Evolutionary conservation across 495 filamentous ascomycete genomes (phyloP), one percentile per base, ranked within the genome.

Genomic region (Annulohypoxylon stygium): DNA sequence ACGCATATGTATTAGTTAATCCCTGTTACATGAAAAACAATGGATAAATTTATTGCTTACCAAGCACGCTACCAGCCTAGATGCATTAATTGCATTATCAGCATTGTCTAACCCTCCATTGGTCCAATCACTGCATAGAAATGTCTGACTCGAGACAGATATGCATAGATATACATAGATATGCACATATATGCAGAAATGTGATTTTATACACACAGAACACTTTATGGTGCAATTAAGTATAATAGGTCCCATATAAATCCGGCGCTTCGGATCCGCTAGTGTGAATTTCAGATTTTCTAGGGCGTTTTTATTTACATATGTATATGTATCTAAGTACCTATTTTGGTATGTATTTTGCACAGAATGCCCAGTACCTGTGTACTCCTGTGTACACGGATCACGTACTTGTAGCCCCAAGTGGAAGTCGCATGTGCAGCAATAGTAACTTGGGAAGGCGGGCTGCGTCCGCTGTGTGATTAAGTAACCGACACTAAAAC

Each of bases 401-500:
- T 54, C 30, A 54, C 50, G 30, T 33, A 54, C 50, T 47, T 47
- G 43, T 47, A 54, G 18, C 20, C 26, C 16, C 55, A 16, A 59
- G 30, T 30, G 36, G 47, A 61, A 58, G 62, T 74, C 71, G 71
- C 71, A 74, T 70, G 61, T 53, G 55, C 71, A 67, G 53, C 34
- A 51, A 26, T 25, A n/a, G 53, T 23, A 14, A 33, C 14, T 41
- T 36, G 37, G 14, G 14, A 25, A 63, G 58, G 45, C 45, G 47
- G 47, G 55, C 53, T 61, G 64, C 66, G 25, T 54, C 34, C 62
- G 61, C 61, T 50, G 48, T 66, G 11, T 73, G 69, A 75, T 71
- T 75, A 72, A 72, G 69, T 71, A 75, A 75, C 67, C 62, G 61
- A 67, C 72, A 66, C 72, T 75, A 75, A 75, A 75, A 75, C 72